Conservation (phyloP, 78 protist species). For the Dictyostelium capitatum region DNA sequence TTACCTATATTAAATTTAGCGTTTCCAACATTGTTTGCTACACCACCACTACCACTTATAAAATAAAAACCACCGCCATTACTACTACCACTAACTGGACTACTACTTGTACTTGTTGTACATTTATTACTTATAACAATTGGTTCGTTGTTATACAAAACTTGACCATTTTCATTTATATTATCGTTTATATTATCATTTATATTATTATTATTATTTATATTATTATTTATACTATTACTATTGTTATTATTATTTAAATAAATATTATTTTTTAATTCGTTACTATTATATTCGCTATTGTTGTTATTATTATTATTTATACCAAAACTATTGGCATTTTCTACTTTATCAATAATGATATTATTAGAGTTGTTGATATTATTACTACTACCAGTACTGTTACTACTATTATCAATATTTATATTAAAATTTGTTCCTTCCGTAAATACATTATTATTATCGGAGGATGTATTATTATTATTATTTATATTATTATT, state of each 20-base stretch:
- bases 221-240: not conserved
- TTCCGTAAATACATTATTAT: not conserved
- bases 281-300: not conserved
- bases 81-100: not conserved
- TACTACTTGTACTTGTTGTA: conserved; percentile 3
- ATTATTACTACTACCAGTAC: not conserved
- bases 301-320: not conserved
- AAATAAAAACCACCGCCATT: not conserved
- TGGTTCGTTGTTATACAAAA: conserved; percentile 10
- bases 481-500: not conserved
- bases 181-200: not conserved
- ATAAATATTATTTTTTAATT: not conserved
- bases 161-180: no score
- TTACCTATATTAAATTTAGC: conserved; percentile 29
- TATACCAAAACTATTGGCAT: not conserved
- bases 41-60: not conserved
- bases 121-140: conserved; percentile 24
- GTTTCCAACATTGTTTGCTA: not conserved
- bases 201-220: conserved; percentile 4
- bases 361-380: not conserved
- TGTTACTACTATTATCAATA: conserved; percentile 10
- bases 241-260: not conserved
- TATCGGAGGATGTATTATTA: not conserved
- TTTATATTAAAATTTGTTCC: conserved; percentile 7
- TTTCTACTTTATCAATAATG: not conserved